Conservation (phyloP, 305 asterid species). For the Plantago coronopus region DNA sequence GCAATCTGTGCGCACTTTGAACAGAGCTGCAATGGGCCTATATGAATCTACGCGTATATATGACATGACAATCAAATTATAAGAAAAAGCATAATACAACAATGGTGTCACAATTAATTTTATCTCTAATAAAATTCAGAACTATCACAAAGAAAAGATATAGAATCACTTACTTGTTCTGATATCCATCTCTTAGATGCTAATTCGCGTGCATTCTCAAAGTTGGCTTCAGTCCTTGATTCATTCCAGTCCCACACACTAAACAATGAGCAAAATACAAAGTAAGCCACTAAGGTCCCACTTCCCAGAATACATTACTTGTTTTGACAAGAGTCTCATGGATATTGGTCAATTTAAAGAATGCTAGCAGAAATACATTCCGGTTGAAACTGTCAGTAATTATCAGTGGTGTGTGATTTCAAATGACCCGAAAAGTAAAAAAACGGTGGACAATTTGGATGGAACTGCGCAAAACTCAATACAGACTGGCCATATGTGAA, state of each 20-base stretch:
- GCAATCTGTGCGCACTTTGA: too few species aligned
- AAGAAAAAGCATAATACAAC: background rate
- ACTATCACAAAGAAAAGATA: constrained; percentile 5
- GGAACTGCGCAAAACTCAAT: too few species aligned
- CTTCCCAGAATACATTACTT: constrained; percentile 1
- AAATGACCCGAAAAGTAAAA: too few species aligned
- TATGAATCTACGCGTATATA: background rate
- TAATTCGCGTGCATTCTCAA: constrained; percentile 75
- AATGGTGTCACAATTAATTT: background rate
- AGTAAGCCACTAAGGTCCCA: constrained; percentile 17
- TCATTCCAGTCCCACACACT: constrained; percentile 93
- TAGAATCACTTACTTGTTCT: constrained; percentile 44
- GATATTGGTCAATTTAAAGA: constrained; percentile 4
- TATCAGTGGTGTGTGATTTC: too few species aligned
- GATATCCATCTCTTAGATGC: constrained; percentile 77
- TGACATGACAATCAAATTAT: constrained; percentile 1
- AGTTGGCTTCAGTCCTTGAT: constrained; percentile 47
- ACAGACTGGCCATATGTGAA: too few species aligned
- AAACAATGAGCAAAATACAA: constrained; percentile 12
- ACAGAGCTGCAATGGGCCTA: too few species aligned
- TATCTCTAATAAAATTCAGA: too few species aligned
- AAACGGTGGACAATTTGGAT: too few species aligned
- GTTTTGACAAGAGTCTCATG: background rate
- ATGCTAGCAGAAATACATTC: constrained; percentile 9
- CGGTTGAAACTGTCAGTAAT: too few species aligned